Conservation (phyloP, 768 basidiomycete genomes). For the Phanerochaete carnosa region DNA sequence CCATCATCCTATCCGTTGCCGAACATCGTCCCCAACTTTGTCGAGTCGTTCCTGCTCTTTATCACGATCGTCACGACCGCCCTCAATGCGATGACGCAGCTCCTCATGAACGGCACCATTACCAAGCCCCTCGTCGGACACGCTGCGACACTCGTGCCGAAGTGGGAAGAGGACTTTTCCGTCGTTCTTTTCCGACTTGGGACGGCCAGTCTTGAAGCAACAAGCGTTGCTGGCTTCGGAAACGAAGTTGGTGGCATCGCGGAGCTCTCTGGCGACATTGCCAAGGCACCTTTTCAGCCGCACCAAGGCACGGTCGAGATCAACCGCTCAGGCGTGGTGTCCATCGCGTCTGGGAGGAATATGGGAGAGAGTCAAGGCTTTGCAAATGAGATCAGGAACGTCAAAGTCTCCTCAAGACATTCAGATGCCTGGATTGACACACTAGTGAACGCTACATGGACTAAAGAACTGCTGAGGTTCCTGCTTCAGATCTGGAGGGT, state of each 20-base stretch:
- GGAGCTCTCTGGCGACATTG: conserved; percentile 3
- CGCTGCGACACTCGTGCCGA: conserved; percentile 39
- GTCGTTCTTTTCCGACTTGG: conserved; percentile 69
- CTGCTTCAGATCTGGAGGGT: conserved; percentile 16
- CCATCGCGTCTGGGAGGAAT: conserved; percentile 26
- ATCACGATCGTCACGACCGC: conserved; percentile 56
- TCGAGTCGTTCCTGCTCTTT: conserved; percentile 59
- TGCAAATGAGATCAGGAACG: conserved; percentile 46
- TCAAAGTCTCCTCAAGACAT: conserved; percentile 32
- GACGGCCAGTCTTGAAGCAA: conserved; percentile 73
- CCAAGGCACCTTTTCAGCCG: conserved; percentile 4
- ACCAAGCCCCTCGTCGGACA: conserved; percentile 58
- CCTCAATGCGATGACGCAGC: conserved; percentile 63
- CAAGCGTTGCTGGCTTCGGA: conserved; percentile 64
- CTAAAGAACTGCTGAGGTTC: conserved; percentile 36
- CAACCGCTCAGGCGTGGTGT: conserved; percentile 40
- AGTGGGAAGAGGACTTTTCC: conserved; percentile 71
- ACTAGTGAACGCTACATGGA: conserved; percentile 35
- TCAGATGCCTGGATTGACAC: conserved; percentile 33
- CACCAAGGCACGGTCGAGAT: conserved; percentile 32
- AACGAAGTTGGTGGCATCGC: conserved; percentile 66
- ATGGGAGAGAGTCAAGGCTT: conserved; percentile 36
- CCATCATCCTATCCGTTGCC: conserved; percentile 60
- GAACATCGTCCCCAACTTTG: conserved; percentile 70
- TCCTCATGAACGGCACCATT: conserved; percentile 58